Evolutionary conservation across 176 grass and related monocot species (phyloP).

Genomic region (Aegilops longissima): DNA sequence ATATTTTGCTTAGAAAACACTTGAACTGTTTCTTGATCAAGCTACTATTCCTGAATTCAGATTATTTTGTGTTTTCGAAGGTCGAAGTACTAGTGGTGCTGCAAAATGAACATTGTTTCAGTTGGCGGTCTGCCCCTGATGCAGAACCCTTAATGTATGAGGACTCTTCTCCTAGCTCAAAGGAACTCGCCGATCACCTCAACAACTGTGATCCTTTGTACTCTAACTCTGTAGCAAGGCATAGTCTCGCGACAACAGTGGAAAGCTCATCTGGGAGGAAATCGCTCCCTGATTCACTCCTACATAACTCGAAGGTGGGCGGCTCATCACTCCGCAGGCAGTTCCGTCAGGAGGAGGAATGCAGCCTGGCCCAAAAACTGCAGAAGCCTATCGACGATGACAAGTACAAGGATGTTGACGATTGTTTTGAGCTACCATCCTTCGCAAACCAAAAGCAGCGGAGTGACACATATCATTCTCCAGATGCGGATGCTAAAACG

Average conservation of each 20-base stretch:
- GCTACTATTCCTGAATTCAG: neutral
- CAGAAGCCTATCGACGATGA: conserved; percentile 78
- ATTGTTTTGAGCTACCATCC: conserved; percentile 35
- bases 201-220: conserved; percentile 49
- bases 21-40: neutral
- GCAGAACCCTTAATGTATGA: conserved; percentile 61
- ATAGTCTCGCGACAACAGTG: conserved; percentile 63
- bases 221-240: conserved; percentile 52
- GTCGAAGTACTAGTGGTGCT: conserved; percentile 83
- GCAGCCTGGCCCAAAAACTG: conserved; percentile 74
- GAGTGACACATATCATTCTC: conserved; percentile 15
- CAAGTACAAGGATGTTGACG: conserved; percentile 56
- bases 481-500: conserved; percentile 47
- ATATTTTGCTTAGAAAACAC: neutral
- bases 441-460: conserved; percentile 34
- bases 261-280: conserved; percentile 69
- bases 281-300: conserved; percentile 64
- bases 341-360: conserved; percentile 74
- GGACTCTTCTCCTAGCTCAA: conserved; percentile 58
- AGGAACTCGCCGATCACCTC: conserved; percentile 50
- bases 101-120: conserved; percentile 82
- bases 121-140: conserved; percentile 85
- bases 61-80: conserved; percentile 42
- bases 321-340: conserved; percentile 69
- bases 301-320: conserved; percentile 50